Conservation (phyloP, 345 rosid genomes). For the Lepidium aucheri region DNA sequence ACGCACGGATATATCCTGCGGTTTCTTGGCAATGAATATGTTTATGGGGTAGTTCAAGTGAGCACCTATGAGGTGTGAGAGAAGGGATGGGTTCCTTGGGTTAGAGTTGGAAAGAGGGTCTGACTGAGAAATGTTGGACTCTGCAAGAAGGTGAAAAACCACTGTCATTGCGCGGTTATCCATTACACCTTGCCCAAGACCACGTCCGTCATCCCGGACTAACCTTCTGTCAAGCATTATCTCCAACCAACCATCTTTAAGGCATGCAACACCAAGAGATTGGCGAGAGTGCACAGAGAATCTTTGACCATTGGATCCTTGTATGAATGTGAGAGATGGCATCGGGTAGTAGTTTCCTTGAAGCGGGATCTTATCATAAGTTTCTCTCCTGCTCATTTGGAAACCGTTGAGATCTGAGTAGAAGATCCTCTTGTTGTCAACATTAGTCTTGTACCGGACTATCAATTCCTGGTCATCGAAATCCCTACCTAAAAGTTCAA, state of each 20-base stretch:
- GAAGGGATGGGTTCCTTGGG: constrained; percentile 75
- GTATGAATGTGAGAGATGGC: constrained; percentile 91
- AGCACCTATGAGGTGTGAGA: constrained; percentile 65
- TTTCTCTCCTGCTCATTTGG: constrained; percentile 96
- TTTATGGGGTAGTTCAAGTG: constrained; percentile 82
- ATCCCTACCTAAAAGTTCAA: constrained; percentile 61
- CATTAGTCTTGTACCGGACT: constrained; percentile 71
- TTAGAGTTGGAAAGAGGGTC: constrained; percentile 34
- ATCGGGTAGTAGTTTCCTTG: constrained; percentile 98
- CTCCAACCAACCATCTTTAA: constrained; percentile 84
- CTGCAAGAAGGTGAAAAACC: constrained; percentile 62
- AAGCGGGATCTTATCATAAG: constrained; percentile 88
- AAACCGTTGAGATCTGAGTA: constrained; percentile 94
- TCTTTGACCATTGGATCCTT: constrained; percentile 73
- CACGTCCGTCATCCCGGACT: constrained; percentile 86
- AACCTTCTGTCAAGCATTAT: constrained; percentile 93
- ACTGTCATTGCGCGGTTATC: constrained; percentile 78
- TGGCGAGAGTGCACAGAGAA: constrained; percentile 91
- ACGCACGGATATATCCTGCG: constrained; percentile 54
- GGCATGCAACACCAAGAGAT: constrained; percentile 77
- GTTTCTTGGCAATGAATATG: constrained; percentile 68
- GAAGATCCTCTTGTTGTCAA: constrained; percentile 59
- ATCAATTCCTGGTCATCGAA: constrained; percentile 80
- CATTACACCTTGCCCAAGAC: constrained; percentile 95
- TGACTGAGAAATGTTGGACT: constrained; percentile 58